Percentiles rank a stretch among this genome's conserved stretches.
These are phyloP conservation scores for Ustilago hordei DNA, from an alignment of 1,284 basidiomycete species.

Conservation along the genomic window DNA sequence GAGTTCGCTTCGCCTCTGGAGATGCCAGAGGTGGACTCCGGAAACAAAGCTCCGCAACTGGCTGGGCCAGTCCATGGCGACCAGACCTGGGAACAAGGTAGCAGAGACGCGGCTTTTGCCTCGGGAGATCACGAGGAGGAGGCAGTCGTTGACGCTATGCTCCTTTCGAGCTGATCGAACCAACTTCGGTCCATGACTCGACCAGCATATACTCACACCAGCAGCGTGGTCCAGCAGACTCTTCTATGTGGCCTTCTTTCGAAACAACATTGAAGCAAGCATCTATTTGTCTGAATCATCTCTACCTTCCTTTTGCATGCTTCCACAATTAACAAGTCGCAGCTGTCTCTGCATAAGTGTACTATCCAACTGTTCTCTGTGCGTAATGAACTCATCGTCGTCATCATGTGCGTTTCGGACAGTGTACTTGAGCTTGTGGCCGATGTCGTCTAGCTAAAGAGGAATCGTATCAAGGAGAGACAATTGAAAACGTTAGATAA, in stretches of 20 bases:
- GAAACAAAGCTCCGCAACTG: neutral
- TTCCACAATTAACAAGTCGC: neutral
- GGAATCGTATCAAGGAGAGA: no score
- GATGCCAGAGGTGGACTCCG: neutral
- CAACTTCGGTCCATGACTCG: neutral
- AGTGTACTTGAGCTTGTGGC: neutral
- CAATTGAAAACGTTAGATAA: no score
- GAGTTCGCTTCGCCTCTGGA: neutral
- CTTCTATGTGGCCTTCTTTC: neutral
- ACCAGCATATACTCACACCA: neutral
- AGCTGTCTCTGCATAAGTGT: constrained; percentile 1
- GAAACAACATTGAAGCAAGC: neutral
- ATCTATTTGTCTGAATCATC: no score
- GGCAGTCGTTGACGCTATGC: constrained; percentile 22
- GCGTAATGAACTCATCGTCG: neutral
- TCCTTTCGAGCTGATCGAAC: constrained; percentile 7
- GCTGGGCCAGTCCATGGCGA: neutral
- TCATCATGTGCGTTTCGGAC: neutral
- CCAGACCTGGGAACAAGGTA: neutral
- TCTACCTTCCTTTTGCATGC: neutral
- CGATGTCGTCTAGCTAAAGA: neutral
- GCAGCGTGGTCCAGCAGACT: neutral
- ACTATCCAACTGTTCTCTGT: neutral
- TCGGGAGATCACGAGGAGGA: constrained; percentile 15
- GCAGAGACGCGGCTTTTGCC: neutral